These are phyloP conservation scores for Phytophthora melonis DNA, from an alignment of 352 stramenopile species.

Conservation along the genomic window DNA sequence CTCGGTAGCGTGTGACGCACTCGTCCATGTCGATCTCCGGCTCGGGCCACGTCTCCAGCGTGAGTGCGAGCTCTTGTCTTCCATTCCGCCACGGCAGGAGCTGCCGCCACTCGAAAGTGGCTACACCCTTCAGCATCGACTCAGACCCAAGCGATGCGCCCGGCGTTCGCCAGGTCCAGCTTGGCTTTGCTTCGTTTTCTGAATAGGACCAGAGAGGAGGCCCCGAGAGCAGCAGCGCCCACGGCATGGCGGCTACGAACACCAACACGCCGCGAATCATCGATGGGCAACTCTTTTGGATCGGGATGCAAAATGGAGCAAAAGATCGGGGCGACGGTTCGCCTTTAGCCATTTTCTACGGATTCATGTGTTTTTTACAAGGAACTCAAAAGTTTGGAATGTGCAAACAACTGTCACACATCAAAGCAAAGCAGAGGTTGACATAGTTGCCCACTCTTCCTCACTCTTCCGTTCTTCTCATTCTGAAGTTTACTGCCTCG, in stretches of 20 bases:
- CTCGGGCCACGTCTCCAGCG: constrained; percentile 40
- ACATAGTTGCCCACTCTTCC: too few species aligned
- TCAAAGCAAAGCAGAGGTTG: too few species aligned
- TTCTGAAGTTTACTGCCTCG: neutral
- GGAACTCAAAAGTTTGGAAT: too few species aligned
- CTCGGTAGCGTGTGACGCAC: constrained; percentile 46
- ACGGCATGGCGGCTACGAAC: constrained; percentile 26
- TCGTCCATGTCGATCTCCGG: constrained; percentile 47
- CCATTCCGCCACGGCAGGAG: constrained; percentile 27
- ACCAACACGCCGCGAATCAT: constrained; percentile 35
- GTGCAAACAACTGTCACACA: too few species aligned
- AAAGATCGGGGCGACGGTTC: constrained; percentile 35
- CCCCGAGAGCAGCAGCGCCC: constrained; percentile 28
- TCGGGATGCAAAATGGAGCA: constrained; percentile 9
- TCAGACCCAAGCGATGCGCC: neutral
- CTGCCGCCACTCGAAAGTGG: constrained; percentile 30
- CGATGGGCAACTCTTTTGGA: neutral
- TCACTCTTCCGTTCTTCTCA: neutral
- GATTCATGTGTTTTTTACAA: neutral
- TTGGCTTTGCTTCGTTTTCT: neutral
- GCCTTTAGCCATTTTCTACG: neutral
- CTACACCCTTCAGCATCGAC: constrained; percentile 14
- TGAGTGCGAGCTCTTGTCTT: constrained; percentile 15
- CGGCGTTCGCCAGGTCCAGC: neutral
- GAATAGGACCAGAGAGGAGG: constrained; percentile 2